Percentiles rank a stretch among this genome's conserved stretches.
phyloP scores from a whole-genome alignment of 192 early-diverging fungal species.

The Chytriomyces sp. region DNA sequence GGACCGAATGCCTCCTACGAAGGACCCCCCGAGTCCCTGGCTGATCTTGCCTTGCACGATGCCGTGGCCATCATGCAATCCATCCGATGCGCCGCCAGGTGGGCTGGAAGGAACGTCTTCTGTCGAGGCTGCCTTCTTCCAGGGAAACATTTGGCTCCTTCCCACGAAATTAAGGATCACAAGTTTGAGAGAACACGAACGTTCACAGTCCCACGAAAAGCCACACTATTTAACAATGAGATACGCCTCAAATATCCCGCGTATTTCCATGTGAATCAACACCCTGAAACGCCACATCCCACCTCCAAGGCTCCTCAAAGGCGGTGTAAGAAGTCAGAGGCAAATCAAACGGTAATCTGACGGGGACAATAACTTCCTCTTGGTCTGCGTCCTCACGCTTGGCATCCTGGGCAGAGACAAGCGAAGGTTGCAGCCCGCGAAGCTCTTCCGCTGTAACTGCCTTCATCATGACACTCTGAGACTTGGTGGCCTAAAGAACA shows the following conservation, averaged over 20 bases:
- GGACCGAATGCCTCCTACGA: not conserved
- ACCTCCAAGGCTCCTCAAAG: conserved; percentile 46
- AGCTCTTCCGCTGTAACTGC: conserved; percentile 6
- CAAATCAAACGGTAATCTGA: conserved; percentile 65
- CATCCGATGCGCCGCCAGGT: not conserved
- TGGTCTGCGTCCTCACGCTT: not conserved
- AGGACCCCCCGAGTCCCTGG: not conserved
- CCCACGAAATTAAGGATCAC: not conserved
- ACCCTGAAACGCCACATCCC: conserved; percentile 36
- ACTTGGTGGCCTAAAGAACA: conserved; percentile 11
- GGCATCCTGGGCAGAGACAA: not conserved
- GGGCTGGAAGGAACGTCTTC: not conserved
- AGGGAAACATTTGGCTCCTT: not conserved
- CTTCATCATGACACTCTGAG: conserved; percentile 14
- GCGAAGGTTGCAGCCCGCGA: not conserved
- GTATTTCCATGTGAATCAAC: conserved; percentile 18
- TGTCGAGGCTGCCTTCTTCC: not conserved
- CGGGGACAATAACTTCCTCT: conserved; percentile 38
- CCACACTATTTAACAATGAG: not conserved
- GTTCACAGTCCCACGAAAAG: not conserved
- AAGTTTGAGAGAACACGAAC: not conserved
- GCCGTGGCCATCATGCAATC: not conserved
- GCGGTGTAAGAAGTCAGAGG: conserved; percentile 54
- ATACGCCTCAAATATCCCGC: not conserved
- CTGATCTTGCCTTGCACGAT: not conserved